phyloP scores from a whole-genome alignment of 2,329 filamentous ascomycete species.

The Catunica adiposa region DNA sequence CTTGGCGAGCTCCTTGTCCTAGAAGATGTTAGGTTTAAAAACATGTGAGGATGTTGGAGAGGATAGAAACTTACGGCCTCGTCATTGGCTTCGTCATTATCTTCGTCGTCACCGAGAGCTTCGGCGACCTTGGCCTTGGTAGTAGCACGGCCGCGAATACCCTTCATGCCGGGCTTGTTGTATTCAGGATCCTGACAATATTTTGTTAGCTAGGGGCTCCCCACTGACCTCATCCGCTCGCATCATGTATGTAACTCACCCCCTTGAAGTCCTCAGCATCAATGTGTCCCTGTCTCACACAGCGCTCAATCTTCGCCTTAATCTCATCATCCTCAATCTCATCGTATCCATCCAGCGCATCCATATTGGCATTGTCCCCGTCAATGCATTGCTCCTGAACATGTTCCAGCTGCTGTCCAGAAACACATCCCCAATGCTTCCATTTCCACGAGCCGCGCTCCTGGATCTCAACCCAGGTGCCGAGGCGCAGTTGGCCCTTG shows the following conservation, averaged over 20 bases:
- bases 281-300: constrained; percentile 62
- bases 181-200: constrained; percentile 61
- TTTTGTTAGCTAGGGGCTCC: constrained; percentile 22
- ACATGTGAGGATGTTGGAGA: not conserved
- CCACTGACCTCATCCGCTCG: constrained; percentile 13
- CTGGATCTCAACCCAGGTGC: constrained; percentile 49
- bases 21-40: not conserved
- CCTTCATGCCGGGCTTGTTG: constrained; percentile 51
- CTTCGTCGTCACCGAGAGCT: constrained; percentile 16
- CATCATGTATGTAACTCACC: constrained; percentile 34
- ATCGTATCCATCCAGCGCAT: constrained; percentile 64
- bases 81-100: constrained; percentile 20
- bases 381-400: constrained; percentile 40
- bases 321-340: constrained; percentile 47
- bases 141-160: constrained; percentile 34
- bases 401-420: constrained; percentile 54
- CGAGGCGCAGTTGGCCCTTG: constrained; percentile 68
- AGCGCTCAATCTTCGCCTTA: constrained; percentile 57
- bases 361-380: constrained; percentile 38
- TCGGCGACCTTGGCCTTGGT: constrained; percentile 20
- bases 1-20: constrained; percentile 13
- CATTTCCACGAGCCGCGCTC: constrained; percentile 53
- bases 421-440: constrained; percentile 90
- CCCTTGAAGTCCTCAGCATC: constrained; percentile 77
- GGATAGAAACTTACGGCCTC: constrained; percentile 17